Percentiles rank a stretch among this genome's conserved stretches.
Conservation (phyloP, 169 alveolate species). For the Plasmodium fragile region DNA sequence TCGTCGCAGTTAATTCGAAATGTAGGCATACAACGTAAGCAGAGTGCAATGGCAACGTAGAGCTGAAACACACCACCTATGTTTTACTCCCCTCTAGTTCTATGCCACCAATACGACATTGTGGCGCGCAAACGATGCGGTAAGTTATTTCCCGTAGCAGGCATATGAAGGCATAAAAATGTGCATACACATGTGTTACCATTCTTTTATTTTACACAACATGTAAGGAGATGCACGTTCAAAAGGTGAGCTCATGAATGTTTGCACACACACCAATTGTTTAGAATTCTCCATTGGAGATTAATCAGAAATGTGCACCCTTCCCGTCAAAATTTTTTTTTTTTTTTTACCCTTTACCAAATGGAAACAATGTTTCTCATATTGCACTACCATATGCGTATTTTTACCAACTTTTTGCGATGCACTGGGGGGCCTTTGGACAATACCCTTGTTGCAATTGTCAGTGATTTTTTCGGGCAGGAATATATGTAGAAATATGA, state of each 20-base stretch:
- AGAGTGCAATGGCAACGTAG: not conserved
- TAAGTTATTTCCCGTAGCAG: not conserved
- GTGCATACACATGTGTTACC: not conserved
- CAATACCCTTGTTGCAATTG: not conserved
- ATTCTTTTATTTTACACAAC: not conserved
- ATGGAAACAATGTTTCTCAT: not conserved
- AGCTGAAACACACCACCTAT: not conserved
- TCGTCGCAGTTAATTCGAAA: not conserved
- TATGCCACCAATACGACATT: not conserved
- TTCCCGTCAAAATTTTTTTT: not conserved
- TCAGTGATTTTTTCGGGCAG: not conserved
- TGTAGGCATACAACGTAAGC: not conserved
- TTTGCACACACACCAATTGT: not conserved
- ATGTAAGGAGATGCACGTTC: not conserved
- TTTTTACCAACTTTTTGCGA: not conserved
- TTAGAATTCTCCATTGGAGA: not conserved
- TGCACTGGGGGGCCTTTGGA: conserved; percentile 7
- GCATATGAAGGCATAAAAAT: not conserved
- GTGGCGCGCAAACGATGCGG: not conserved
- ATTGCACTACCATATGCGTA: not conserved
- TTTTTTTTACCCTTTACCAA: not conserved
- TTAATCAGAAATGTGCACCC: not conserved
- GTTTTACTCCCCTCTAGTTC: not conserved
- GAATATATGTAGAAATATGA: not conserved
- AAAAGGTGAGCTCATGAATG: not conserved